These are phyloP conservation scores for Saccharomycopsis guyanensis DNA, from an alignment of 805 yeast genomes.

Conservation along the genomic window DNA sequence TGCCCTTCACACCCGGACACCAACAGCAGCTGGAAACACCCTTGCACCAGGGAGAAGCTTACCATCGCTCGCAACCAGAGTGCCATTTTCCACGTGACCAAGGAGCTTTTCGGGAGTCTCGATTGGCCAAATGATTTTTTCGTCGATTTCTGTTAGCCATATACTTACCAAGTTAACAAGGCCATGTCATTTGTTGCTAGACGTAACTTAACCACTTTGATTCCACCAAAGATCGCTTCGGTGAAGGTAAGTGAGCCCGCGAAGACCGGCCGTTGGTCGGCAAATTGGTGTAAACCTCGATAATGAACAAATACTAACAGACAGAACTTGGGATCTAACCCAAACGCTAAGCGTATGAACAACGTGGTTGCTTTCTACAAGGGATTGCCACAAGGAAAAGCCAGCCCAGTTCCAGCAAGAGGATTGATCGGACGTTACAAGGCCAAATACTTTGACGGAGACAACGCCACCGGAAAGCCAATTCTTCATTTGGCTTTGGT, in stretches of 20 bases:
- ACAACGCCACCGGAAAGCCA: slow-evolving; percentile 78
- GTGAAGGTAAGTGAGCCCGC: slow-evolving; percentile 71
- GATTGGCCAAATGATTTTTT: neutral
- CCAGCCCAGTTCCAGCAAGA: slow-evolving; percentile 63
- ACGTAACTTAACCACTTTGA: slow-evolving; percentile 91
- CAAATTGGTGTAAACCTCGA: neutral
- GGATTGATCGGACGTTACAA: slow-evolving; percentile 71
- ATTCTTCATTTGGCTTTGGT: slow-evolving; percentile 66
- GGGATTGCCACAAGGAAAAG: slow-evolving; percentile 89
- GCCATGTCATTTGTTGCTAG: slow-evolving; percentile 77
- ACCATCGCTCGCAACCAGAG: too few relatives aligned
- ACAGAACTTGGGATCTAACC: slow-evolving; percentile 89
- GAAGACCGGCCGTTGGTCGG: neutral
- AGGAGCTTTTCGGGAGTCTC: neutral
- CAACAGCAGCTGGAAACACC: too few relatives aligned
- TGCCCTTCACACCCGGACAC: too few relatives aligned
- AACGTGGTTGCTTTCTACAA: slow-evolving; percentile 94
- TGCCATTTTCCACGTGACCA: too few relatives aligned
- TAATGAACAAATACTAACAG: slow-evolving; percentile 24
- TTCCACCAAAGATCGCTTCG: slow-evolving; percentile 98
- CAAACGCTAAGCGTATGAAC: slow-evolving; percentile 94
- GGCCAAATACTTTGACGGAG: slow-evolving; percentile 79
- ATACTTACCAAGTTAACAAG: neutral
- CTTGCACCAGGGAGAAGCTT: too few relatives aligned
- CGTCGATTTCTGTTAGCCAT: neutral